Percentiles rank a stretch among this genome's conserved stretches.
phyloP scores from a whole-genome alignment of 2,329 filamentous ascomycete species.

The Aureobasidium sp. region DNA sequence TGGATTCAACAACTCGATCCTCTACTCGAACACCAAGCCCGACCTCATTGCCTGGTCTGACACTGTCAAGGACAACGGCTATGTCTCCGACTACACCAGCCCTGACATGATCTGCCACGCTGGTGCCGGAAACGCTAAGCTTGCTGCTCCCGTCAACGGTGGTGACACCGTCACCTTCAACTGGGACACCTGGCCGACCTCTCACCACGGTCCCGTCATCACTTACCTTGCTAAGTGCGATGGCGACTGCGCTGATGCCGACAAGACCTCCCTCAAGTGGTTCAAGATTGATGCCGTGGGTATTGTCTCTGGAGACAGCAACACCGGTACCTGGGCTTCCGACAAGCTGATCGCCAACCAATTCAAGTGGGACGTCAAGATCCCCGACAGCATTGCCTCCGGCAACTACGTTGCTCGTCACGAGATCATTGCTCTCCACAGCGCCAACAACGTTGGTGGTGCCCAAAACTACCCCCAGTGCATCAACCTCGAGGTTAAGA shows the following conservation, averaged over 20 bases:
- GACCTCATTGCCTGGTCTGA: conserved; percentile 47
- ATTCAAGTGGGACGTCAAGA: conserved; percentile 41
- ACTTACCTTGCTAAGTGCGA: conserved; percentile 53
- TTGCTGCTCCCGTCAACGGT: conserved; percentile 49
- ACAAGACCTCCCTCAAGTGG: conserved; percentile 47
- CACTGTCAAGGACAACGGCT: conserved; percentile 33
- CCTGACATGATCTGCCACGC: conserved; percentile 38
- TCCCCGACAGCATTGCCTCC: conserved; percentile 43
- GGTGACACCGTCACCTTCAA: conserved; percentile 50
- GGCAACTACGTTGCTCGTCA: conserved; percentile 53
- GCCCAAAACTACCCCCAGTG: conserved; percentile 41
- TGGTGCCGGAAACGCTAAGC: conserved; percentile 40
- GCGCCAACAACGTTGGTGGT: conserved; percentile 34
- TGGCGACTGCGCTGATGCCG: conserved; percentile 46
- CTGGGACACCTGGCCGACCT: conserved; percentile 59
- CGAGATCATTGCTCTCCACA: conserved; percentile 54
- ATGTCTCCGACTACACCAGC: conserved; percentile 19
- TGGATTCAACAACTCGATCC: conserved; percentile 33
- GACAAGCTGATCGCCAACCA: conserved; percentile 43
- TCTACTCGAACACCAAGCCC: conserved; percentile 27
- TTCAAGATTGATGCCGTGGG: conserved; percentile 56
- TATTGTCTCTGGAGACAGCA: conserved; percentile 35
- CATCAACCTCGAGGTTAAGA: conserved; percentile 52
- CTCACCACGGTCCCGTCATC: conserved; percentile 55
- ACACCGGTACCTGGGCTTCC: conserved; percentile 46